Evolutionary conservation across 169 alveolate genomes (phyloP), one percentile per base, ranked within the genome.

Genomic region (Eimeria praecox): DNA sequence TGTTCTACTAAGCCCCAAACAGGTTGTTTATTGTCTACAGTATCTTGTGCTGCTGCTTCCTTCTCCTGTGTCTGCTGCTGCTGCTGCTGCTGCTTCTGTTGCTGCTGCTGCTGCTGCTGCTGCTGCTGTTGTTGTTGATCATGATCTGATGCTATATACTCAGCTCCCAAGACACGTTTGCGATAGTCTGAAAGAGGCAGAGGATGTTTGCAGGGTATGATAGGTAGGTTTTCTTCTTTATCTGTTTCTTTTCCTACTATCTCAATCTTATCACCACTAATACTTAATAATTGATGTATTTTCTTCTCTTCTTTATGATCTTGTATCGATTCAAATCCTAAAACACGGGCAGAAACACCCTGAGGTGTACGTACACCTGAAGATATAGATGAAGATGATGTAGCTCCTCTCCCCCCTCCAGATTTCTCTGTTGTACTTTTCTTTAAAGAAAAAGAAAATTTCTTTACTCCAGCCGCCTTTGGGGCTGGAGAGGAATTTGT

Each of bases 151-250:
- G 75, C 75, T 3, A 64, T 18, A 16, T 24, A 4, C 33, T n/a
- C 18, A 49, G 56, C 86, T 44, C 78, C 40, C 14, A 38, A 75
- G 14, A 75, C 42, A 20, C 86, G 86, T 40, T 42, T 16, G 0
- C 89, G 89, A 59, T 78, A 78, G 27, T 9, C 89, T 20, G 89
- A 78, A 10, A 78, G 66, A 16, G 89, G 89, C 35, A 78, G 89
- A 52, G 24, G 89, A 16, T 35, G 38, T 40, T 33, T 52, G 64
- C 89, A 78, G 27, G 89, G 89, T 42, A 78, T 78, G 27, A 78
- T 59, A 8, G 10, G 18, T 4, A 20, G 77, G 6, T 27, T 27
- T 24, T 24, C 77, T 66, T 66, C 77, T 38, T 44, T 30, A 8
- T 22, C 18, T 42, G 59, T 30, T 78, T 27, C 66, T 9, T 66